These are phyloP conservation scores for Suillus tomentosus DNA, from an alignment of 768 basidiomycete genomes.

Conservation along the genomic window DNA sequence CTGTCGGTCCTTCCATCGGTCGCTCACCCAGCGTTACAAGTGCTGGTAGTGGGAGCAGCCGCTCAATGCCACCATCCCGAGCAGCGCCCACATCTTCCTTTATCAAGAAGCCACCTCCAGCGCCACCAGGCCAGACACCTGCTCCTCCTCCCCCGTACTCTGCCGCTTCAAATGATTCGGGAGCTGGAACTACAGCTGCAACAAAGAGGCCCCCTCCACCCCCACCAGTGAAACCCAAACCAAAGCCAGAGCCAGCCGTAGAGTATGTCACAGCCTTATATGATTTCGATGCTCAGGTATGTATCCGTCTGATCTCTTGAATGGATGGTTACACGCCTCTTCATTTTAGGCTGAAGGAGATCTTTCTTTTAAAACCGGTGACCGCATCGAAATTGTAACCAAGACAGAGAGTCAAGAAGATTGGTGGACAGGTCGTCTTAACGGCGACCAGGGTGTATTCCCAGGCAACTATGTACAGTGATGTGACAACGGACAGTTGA, in stretches of 20 bases:
- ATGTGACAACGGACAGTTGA: constrained; percentile 10
- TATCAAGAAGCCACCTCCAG: constrained; percentile 46
- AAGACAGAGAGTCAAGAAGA: constrained; percentile 82
- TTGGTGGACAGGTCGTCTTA: constrained; percentile 95
- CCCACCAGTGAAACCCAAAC: constrained; percentile 88
- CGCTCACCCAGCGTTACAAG: constrained; percentile 30
- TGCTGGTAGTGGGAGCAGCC: constrained; percentile 28
- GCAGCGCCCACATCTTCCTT: constrained; percentile 29
- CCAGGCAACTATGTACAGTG: constrained; percentile 61
- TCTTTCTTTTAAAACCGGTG: constrained; percentile 85
- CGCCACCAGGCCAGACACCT: constrained; percentile 29
- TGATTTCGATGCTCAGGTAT: constrained; percentile 89
- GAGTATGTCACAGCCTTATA: constrained; percentile 92
- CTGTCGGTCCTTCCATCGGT: constrained; percentile 41
- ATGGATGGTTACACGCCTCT: background rate
- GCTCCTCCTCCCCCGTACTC: constrained; percentile 53
- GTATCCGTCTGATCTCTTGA: constrained; percentile 16
- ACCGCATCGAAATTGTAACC: constrained; percentile 88
- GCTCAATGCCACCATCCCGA: constrained; percentile 24
- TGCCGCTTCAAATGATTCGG: constrained; percentile 26
- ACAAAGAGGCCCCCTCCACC: constrained; percentile 87
- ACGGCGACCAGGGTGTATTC: constrained; percentile 86
- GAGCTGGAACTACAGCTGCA: constrained; percentile 36
- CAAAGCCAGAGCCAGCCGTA: constrained; percentile 60
- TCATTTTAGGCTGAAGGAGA: constrained; percentile 81